Evolutionary conservation across 805 yeast genomes (phyloP).

Genomic region (Saccharomycopsis schoenii): DNA sequence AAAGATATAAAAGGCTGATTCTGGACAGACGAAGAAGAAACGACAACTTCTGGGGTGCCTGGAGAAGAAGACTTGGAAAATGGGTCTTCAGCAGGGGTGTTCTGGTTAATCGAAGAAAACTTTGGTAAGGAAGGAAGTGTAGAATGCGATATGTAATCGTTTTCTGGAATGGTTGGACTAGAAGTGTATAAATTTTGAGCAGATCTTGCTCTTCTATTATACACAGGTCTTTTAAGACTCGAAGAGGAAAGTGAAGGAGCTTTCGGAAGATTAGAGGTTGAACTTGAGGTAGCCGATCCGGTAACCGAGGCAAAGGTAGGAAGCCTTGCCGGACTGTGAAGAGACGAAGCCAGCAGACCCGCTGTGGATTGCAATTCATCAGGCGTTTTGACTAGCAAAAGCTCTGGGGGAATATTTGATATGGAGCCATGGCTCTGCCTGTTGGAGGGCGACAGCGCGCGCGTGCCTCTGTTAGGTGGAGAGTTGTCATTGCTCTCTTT

Average conservation of each 20-base stretch:
- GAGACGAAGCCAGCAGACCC: neutral
- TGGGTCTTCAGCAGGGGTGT: neutral
- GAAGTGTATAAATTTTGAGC: constrained; percentile 4
- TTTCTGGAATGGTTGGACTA: constrained; percentile 12
- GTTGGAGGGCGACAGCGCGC: neutral
- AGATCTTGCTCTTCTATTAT: constrained; percentile 6
- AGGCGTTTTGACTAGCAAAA: neutral
- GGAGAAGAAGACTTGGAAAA: neutral
- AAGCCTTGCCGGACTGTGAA: neutral
- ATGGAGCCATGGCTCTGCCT: neutral
- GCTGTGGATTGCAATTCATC: neutral
- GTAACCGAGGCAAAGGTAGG: neutral
- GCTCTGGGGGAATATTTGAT: neutral
- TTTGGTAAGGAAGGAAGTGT: constrained; percentile 8
- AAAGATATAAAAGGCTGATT: neutral
- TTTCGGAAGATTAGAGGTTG: neutral
- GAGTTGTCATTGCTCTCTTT: neutral
- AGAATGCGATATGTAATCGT: constrained; percentile 6
- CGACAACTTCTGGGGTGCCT: neutral
- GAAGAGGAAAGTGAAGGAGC: neutral
- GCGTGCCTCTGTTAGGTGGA: neutral
- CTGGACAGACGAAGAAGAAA: neutral
- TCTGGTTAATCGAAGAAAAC: constrained; percentile 3
- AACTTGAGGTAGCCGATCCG: neutral
- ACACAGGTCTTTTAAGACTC: neutral